Conservation (phyloP, 2,329 filamentous ascomycete species). For the Teratosphaeria pseudoeucalypti region DNA sequence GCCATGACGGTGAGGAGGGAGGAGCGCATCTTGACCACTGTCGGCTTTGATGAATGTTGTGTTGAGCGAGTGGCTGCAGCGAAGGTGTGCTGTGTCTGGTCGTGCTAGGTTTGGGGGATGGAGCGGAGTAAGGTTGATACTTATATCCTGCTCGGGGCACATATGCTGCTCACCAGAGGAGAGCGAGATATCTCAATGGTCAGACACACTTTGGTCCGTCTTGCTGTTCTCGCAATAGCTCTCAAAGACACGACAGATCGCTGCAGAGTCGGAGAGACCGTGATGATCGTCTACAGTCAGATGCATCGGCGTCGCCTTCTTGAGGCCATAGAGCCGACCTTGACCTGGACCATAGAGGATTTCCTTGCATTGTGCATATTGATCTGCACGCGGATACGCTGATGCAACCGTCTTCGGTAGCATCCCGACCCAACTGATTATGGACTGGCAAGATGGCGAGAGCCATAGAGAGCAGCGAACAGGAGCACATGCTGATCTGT, state of each 20-base stretch:
- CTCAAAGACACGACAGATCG: not conserved
- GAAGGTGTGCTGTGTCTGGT: not conserved
- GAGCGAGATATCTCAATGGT: not conserved
- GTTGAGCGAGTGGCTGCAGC: not conserved
- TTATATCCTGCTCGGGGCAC: not conserved
- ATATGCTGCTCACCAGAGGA: not conserved
- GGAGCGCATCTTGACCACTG: conserved; percentile 16
- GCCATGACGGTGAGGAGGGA: conserved; percentile 19
- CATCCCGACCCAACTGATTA: not conserved
- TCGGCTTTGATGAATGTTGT: not conserved
- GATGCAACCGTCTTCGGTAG: not conserved
- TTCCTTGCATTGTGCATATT: not conserved
- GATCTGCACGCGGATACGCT: not conserved
- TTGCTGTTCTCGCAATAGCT: not conserved
- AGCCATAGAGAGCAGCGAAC: not conserved
- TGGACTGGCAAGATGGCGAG: not conserved
- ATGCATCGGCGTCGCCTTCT: not conserved
- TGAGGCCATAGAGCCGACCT: not conserved
- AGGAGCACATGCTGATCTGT: not conserved
- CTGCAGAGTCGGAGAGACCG: not conserved
- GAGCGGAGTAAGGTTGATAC: not conserved
- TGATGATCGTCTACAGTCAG: not conserved
- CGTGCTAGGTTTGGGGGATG: not conserved
- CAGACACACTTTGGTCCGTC: not conserved
- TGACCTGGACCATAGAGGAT: not conserved